Conservation (phyloP, 1,139 yeast genomes). For the Schizosaccharomyces versatilis region DNA sequence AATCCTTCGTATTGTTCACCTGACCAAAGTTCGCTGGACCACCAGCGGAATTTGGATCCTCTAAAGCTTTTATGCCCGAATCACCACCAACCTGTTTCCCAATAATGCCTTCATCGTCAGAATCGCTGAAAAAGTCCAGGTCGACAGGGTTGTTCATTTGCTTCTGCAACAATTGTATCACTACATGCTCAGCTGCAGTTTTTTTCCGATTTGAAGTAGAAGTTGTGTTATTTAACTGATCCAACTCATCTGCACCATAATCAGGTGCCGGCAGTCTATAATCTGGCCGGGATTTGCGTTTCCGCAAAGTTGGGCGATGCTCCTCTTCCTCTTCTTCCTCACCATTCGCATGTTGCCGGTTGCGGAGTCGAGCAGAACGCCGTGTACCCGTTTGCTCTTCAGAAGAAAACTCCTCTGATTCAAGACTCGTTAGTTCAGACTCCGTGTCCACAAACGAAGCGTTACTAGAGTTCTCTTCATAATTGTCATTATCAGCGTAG, state of each 20-base stretch:
- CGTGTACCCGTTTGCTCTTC: neutral
- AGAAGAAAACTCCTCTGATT: too few relatives aligned
- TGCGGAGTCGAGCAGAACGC: neutral
- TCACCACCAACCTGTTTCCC: neutral
- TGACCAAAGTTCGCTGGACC: constrained; percentile 19
- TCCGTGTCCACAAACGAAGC: too few relatives aligned
- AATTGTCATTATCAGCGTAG: neutral
- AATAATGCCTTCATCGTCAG: neutral
- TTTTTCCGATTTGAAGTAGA: neutral
- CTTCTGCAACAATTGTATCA: neutral
- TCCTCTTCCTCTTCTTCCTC: neutral
- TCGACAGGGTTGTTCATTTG: neutral
- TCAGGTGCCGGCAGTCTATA: neutral
- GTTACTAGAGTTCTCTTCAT: too few relatives aligned
- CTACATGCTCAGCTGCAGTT: neutral
- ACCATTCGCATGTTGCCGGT: neutral
- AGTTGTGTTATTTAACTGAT: neutral
- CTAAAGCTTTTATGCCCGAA: neutral
- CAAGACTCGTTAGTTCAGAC: too few relatives aligned
- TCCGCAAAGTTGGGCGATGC: neutral
- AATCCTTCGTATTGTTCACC: constrained; percentile 33
- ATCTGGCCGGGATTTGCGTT: neutral
- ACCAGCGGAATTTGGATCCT: constrained; percentile 9
- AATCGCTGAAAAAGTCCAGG: neutral
- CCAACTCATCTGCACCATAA: neutral